Percentiles rank a stretch among this genome's conserved stretches.
Evolutionary conservation across 2,329 filamentous ascomycete genomes (phyloP).

Genomic region (Cercospora zeae-maydis): DNA sequence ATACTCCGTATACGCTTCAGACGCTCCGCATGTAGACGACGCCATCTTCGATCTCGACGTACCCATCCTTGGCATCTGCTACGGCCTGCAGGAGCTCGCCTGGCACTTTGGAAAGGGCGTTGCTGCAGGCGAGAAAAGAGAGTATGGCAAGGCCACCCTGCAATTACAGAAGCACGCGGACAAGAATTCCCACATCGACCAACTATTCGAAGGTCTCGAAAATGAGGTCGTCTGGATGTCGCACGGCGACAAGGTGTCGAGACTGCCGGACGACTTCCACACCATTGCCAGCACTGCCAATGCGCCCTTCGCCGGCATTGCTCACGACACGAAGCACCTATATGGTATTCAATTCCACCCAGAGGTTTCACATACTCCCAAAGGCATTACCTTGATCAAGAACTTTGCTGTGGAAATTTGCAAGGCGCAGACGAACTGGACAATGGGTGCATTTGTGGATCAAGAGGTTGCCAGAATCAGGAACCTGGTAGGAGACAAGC

Average conservation of each 20-base stretch:
- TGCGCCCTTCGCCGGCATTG: slow-evolving; percentile 75
- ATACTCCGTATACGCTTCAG: slow-evolving; percentile 77
- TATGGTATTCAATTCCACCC: slow-evolving; percentile 89
- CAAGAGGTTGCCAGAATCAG: slow-evolving; percentile 79
- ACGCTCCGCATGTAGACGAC: slow-evolving; percentile 74
- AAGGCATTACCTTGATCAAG: slow-evolving; percentile 65
- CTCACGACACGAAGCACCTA: slow-evolving; percentile 64
- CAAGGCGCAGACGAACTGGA: slow-evolving; percentile 72
- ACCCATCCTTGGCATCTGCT: slow-evolving; percentile 60
- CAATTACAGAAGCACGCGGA: slow-evolving; percentile 56
- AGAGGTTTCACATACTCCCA: slow-evolving; percentile 70
- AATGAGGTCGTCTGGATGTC: slow-evolving; percentile 78
- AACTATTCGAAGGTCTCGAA: slow-evolving; percentile 72
- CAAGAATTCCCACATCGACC: slow-evolving; percentile 63
- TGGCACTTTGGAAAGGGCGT: slow-evolving; percentile 67
- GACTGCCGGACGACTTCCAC: slow-evolving; percentile 68
- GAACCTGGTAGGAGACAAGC: slow-evolving; percentile 73
- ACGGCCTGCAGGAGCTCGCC: slow-evolving; percentile 68
- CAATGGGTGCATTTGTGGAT: slow-evolving; percentile 77
- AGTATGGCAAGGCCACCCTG: slow-evolving; percentile 69
- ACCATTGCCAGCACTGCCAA: slow-evolving; percentile 73
- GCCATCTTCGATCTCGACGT: slow-evolving; percentile 73
- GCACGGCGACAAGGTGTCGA: slow-evolving; percentile 79
- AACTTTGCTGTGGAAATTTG: slow-evolving; percentile 89
- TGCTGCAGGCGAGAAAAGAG: slow-evolving; percentile 61